phyloP scores from a whole-genome alignment of 768 basidiomycete genomes.

The Lactarius pseudohatsudake region DNA sequence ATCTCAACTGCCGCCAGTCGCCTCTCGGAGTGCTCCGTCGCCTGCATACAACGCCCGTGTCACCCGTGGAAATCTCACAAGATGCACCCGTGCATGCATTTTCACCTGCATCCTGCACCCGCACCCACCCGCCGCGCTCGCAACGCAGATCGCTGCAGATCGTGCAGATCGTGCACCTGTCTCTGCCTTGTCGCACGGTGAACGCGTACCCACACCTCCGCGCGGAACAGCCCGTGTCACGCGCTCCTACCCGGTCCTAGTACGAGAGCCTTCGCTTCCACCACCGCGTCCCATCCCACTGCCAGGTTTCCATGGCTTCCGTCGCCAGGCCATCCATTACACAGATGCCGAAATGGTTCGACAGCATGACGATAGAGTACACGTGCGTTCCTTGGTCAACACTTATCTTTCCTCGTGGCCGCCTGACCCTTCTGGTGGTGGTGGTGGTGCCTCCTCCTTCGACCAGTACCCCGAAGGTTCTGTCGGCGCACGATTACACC shows the following conservation, averaged over 20 bases:
- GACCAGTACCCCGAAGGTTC: slow-evolving; percentile 3
- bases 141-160: not conserved
- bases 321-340: not conserved
- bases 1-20: not conserved
- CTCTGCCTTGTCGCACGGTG: not conserved
- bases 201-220: not conserved
- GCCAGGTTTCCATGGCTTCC: not conserved
- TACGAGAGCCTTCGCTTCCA: not conserved
- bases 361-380: not conserved
- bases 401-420: not conserved
- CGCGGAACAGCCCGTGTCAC: not conserved
- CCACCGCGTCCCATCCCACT: slow-evolving; percentile 4
- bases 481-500: slow-evolving; percentile 8
- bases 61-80: not conserved
- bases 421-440: not conserved
- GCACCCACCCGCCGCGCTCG: too few relatives aligned
- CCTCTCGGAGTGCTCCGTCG: not conserved
- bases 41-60: not conserved
- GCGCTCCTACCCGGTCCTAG: not conserved
- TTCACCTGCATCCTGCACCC: not conserved
- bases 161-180: not conserved
- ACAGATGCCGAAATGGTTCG: slow-evolving; percentile 3
- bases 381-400: slow-evolving; percentile 2
- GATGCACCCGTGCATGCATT: not conserved
- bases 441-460: not conserved